A percentile compares a stretch with the other conserved stretches of the same genome.
Conservation (phyloP, 768 basidiomycete species). For the Lactifluus pinguis region DNA sequence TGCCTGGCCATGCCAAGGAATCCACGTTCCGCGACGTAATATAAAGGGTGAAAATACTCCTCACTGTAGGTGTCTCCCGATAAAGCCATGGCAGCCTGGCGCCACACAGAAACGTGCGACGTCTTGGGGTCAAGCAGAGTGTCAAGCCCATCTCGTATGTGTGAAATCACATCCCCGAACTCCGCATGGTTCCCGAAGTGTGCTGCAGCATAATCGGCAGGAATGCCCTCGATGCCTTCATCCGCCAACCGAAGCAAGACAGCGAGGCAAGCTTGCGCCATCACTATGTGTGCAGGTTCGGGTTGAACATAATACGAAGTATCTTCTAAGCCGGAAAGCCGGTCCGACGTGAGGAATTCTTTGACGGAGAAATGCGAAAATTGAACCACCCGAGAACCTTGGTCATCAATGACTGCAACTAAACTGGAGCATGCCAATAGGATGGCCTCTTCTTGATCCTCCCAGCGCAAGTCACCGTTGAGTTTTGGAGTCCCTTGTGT, state of each 20-base stretch:
- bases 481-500: neutral
- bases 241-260: neutral
- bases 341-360: neutral
- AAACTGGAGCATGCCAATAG: neutral
- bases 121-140: neutral
- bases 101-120: neutral
- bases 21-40: too few species aligned
- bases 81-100: too few species aligned
- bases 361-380: slow-evolving; percentile 2
- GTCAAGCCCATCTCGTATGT: neutral
- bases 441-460: neutral
- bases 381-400: neutral
- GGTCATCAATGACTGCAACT: neutral
- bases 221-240: neutral
- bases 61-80: too few species aligned
- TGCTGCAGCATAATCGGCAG: neutral
- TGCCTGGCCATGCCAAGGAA: too few species aligned
- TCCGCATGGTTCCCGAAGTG: neutral
- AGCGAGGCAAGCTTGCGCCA: neutral
- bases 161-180: neutral
- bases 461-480: neutral
- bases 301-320: neutral
- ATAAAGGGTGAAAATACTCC: too few species aligned
- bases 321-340: neutral
- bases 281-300: neutral